Conservation (phyloP, 2,329 filamentous ascomycete species). For the Pseudogymnoascus sp. region DNA sequence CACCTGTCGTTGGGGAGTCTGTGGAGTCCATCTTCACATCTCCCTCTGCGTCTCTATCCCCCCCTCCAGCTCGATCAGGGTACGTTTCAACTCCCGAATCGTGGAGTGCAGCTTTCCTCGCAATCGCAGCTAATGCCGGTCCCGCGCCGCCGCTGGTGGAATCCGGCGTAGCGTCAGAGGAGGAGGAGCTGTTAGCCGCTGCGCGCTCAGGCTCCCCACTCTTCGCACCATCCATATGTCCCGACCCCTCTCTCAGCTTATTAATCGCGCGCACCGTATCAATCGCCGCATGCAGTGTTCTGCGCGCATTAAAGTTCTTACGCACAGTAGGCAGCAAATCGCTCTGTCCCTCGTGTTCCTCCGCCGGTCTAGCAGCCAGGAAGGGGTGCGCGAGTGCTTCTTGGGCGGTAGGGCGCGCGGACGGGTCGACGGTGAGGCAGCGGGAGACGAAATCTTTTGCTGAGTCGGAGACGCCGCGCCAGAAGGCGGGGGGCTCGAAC, state of each 20-base stretch:
- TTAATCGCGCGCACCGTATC: conserved; percentile 64
- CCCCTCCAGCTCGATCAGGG: neutral
- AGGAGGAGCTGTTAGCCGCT: conserved; percentile 7
- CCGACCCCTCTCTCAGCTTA: conserved; percentile 56
- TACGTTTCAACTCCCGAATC: neutral
- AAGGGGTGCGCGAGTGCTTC: conserved; percentile 61
- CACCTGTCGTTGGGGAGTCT: neutral
- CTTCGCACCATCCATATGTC: conserved; percentile 52
- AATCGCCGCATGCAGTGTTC: conserved; percentile 61
- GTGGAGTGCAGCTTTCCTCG: neutral
- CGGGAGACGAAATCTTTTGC: conserved; percentile 87
- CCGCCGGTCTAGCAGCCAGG: conserved; percentile 42
- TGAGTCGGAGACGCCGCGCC: conserved; percentile 79
- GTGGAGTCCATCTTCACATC: conserved; percentile 18
- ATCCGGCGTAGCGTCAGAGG: neutral
- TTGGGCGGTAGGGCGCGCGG: conserved; percentile 82
- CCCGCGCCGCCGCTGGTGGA: neutral
- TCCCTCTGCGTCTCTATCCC: conserved; percentile 8
- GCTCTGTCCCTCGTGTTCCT: conserved; percentile 41
- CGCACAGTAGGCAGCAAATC: conserved; percentile 61
- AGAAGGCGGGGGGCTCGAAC: conserved; percentile 92
- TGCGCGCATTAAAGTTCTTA: conserved; percentile 65
- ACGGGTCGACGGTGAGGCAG: conserved; percentile 85
- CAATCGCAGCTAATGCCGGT: neutral
- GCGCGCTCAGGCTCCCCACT: conserved; percentile 42